Conservation (phyloP, 2,329 filamentous ascomycete genomes). For the Neofusicoccum sp. region DNA sequence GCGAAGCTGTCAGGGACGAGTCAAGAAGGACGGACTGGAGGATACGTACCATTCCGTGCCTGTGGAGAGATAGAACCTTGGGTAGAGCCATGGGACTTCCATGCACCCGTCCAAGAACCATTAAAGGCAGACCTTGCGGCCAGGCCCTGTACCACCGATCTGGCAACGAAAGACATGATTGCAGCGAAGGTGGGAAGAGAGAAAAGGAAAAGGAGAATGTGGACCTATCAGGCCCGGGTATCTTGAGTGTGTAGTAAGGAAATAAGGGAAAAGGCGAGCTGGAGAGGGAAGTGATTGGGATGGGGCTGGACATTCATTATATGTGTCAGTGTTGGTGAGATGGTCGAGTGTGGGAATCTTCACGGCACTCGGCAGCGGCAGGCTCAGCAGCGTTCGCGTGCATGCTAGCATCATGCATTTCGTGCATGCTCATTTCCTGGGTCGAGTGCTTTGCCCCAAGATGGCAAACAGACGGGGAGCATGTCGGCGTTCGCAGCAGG, state of each 20-base stretch:
- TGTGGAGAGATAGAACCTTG: not conserved
- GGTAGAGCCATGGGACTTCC: not conserved
- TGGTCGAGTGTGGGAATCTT: not conserved
- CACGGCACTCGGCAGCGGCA: not conserved
- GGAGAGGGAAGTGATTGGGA: not conserved
- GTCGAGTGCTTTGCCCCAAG: not conserved
- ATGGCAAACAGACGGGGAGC: not conserved
- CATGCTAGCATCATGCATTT: not conserved
- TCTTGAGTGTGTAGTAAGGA: not conserved
- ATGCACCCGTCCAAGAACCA: conserved; percentile 4
- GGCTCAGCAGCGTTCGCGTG: not conserved
- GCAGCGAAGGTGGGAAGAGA: not conserved
- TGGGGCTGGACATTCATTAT: not conserved
- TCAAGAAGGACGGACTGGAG: not conserved
- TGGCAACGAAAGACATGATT: conserved; percentile 17
- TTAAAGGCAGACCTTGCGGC: conserved; percentile 3
- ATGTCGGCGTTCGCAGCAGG: not conserved
- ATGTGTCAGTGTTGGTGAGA: too few species aligned
- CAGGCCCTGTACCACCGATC: conserved; percentile 1
- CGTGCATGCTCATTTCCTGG: not conserved
- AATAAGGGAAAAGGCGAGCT: not conserved
- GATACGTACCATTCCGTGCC: conserved; percentile 3
- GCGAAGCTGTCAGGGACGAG: not conserved
- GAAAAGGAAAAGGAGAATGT: not conserved
- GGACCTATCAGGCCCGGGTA: not conserved